Percentiles rank a stretch among this genome's conserved stretches.
These are phyloP conservation scores for Pleurotus tuber-regium DNA, from an alignment of 768 basidiomycete species.

Conservation along the genomic window DNA sequence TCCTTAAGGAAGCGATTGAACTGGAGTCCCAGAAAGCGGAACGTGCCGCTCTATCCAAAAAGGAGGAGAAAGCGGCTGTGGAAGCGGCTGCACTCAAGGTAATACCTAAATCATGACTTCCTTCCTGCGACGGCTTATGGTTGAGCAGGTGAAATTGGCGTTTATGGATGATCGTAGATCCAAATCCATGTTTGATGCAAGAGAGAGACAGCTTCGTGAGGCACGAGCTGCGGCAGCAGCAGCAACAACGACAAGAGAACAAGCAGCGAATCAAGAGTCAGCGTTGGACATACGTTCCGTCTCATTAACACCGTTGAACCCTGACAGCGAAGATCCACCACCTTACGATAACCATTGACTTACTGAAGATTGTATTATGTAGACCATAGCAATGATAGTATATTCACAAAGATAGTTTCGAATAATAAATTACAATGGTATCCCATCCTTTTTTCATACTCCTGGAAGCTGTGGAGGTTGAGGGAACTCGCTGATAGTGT, in stretches of 20 bases:
- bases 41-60: conserved; percentile 43
- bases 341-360: not conserved
- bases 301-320: not conserved
- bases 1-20: conserved; percentile 62
- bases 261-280: not conserved
- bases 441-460: too few relatives aligned
- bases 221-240: conserved; percentile 33
- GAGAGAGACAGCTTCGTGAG: conserved; percentile 52
- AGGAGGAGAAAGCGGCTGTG: conserved; percentile 57
- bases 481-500: conserved; percentile 35
- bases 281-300: not conserved
- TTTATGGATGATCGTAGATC: conserved; percentile 76
- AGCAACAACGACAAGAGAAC: conserved; percentile 15
- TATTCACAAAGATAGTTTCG: too few relatives aligned
- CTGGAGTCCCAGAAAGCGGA: conserved; percentile 50
- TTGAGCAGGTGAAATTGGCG: conserved; percentile 65
- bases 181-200: conserved; percentile 51
- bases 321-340: not conserved
- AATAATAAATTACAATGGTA: too few relatives aligned
- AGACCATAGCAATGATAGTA: too few relatives aligned
- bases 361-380: too few relatives aligned
- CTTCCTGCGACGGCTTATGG: conserved; percentile 1
- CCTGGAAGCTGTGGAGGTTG: conserved; percentile 33
- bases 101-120: not conserved
- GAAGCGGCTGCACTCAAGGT: conserved; percentile 59